A percentile compares a stretch with the other conserved stretches of the same genome.
phyloP scores from a whole-genome alignment of 2,329 filamentous ascomycete genomes.

The Scorias spongiosa region DNA sequence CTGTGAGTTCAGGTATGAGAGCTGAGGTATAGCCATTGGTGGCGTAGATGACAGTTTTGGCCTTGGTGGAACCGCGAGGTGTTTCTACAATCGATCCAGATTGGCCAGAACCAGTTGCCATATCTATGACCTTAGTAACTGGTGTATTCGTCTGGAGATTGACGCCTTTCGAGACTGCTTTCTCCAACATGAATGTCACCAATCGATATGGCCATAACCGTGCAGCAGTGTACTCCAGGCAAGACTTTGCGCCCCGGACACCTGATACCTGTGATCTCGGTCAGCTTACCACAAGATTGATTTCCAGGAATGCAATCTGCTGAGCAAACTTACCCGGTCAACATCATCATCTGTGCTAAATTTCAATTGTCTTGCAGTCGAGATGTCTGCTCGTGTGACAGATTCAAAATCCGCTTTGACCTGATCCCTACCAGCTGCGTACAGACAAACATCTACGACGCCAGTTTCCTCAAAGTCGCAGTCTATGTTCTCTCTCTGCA shows the following conservation, averaged over 20 bases:
- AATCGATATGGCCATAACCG: constrained; percentile 77
- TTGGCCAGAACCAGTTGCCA: constrained; percentile 4
- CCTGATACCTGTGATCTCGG: constrained; percentile 17
- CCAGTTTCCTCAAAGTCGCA: constrained; percentile 31
- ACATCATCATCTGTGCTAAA: constrained; percentile 15
- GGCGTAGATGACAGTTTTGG: constrained; percentile 55
- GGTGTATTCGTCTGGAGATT: constrained; percentile 65
- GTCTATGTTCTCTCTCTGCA: constrained; percentile 26
- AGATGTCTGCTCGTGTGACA: constrained; percentile 16
- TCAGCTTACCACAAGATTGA: background rate
- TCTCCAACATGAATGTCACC: constrained; percentile 54
- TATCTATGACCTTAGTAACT: constrained; percentile 38
- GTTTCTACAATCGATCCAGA: constrained; percentile 49
- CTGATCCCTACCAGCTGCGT: constrained; percentile 8
- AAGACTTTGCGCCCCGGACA: constrained; percentile 23
- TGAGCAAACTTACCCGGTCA: constrained; percentile 13
- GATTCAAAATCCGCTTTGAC: constrained; percentile 18
- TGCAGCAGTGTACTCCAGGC: constrained; percentile 38
- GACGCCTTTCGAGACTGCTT: constrained; percentile 35
- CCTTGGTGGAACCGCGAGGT: constrained; percentile 46
- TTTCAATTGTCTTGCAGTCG: constrained; percentile 16
- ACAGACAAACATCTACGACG: constrained; percentile 25
- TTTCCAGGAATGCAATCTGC: constrained; percentile 5
- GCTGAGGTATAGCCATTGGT: constrained; percentile 76
- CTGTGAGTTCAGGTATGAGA: constrained; percentile 52